Evolutionary conservation across 2,329 filamentous ascomycete species (phyloP).

Genomic region (Aspergillus ibericus): DNA sequence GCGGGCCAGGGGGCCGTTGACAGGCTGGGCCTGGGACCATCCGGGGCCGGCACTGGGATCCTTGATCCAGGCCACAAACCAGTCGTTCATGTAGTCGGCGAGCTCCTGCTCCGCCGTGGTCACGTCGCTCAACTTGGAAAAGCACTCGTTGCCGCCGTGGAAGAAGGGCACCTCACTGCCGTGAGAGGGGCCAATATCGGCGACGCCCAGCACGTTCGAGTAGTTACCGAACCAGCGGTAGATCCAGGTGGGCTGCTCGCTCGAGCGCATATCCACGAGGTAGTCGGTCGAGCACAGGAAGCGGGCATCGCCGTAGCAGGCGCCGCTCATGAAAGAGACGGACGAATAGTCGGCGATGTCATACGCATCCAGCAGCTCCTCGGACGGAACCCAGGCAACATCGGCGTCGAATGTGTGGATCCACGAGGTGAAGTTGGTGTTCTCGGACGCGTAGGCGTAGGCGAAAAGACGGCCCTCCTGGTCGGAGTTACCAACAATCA

Average conservation of each 20-base stretch:
- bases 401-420: constrained; percentile 24
- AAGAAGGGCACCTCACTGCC: constrained; percentile 26
- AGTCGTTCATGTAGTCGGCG: constrained; percentile 23
- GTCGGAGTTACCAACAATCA: constrained; percentile 26
- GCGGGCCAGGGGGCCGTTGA: constrained; percentile 19
- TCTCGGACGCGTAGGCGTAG: constrained; percentile 19
- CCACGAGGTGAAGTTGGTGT: constrained; percentile 21
- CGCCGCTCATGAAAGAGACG: constrained; percentile 22
- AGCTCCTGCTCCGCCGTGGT: constrained; percentile 19
- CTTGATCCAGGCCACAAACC: constrained; percentile 26
- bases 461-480: constrained; percentile 22
- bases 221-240: constrained; percentile 28
- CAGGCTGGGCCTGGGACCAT: constrained; percentile 16
- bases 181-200: constrained; percentile 19
- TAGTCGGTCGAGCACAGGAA: constrained; percentile 24
- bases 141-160: constrained; percentile 26
- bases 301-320: constrained; percentile 25
- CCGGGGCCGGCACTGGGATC: constrained; percentile 21
- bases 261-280: constrained; percentile 20
- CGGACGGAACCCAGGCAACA: constrained; percentile 16
- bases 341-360: constrained; percentile 18
- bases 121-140: constrained; percentile 16
- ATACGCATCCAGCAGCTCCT: constrained; percentile 19
- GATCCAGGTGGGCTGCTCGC: constrained; percentile 21
- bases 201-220: constrained; percentile 17